Base-by-base conservation (phyloP, 805 yeast genomes). In the Saturnispora halmiae region DNA sequence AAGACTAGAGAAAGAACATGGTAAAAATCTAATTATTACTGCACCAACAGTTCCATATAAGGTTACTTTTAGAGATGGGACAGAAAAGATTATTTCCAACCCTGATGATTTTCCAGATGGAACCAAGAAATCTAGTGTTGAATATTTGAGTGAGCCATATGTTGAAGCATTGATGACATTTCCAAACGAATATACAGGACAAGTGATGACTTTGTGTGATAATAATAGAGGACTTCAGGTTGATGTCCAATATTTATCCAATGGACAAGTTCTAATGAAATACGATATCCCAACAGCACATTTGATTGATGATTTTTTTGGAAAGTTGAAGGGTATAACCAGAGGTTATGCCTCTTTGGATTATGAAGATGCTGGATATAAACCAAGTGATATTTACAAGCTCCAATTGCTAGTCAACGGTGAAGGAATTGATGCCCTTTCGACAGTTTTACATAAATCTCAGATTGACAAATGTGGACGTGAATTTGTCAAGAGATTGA, bases 11-110 rank as follows among this genome's bases (percentile, higher is more conserved):
- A 85, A 83, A 47, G 98, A 90, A 58, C 88, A 92, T 55, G 97
- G 97, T 6, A 87, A 95, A 1, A 80, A 85, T 46, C 72, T 90
- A 47, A 86, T 90, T 45, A 78, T 90, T 44, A 92, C 97, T 0
- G 88, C 94, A 8, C 96, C 98, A 1, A 88, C 96, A 0, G 98
- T 90, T 10, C 97, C 97, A 0, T 92, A 88, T 57, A 76, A 80
- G 51, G 65, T 92, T 10, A 68, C 75, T n/a, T 77, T 72, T 54
- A 66, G 65, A 36, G 79, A 82, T 50, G 94, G 86, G 0, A 61
- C 59, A 0, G 83, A 77, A 44, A 61, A 69, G 43, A 68, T 80
- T 13, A 72, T 92, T 44, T 81, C 92, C 2, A 92, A 90, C 53
- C 97, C 98, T 0, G 92, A 86, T 54, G 92, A 86, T 38, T 90